Percentiles rank a stretch among this genome's conserved stretches.
Conservation (phyloP, 2,329 filamentous ascomycete species). For the Fusarium vanettenii region DNA sequence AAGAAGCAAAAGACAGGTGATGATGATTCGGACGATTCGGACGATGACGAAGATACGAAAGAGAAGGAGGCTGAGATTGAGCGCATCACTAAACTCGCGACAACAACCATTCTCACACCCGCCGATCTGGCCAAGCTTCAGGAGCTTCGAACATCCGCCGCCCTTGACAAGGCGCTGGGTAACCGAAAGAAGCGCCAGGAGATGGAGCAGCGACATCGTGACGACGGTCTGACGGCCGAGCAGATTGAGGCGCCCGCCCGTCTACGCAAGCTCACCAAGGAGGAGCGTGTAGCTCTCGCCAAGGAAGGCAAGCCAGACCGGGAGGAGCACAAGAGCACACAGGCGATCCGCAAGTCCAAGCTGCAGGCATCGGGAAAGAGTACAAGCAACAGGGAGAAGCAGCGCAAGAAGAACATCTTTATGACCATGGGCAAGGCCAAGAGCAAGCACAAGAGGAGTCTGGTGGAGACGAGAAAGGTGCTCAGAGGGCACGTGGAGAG, state of each 20-base stretch:
- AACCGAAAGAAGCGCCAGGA: constrained; percentile 59
- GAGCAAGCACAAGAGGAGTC: constrained; percentile 92
- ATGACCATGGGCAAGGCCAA: constrained; percentile 99
- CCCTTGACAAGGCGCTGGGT: constrained; percentile 73
- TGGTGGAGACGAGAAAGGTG: constrained; percentile 85
- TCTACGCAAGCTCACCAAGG: constrained; percentile 86
- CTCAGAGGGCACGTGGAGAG: constrained; percentile 85
- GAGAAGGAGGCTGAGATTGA: constrained; percentile 58
- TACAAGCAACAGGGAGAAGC: constrained; percentile 97
- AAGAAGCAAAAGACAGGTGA: constrained; percentile 54
- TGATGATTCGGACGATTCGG: constrained; percentile 43
- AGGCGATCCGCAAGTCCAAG: constrained; percentile 86
- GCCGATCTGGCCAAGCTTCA: constrained; percentile 95
- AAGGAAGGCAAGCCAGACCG: constrained; percentile 83
- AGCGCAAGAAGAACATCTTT: constrained; percentile 96
- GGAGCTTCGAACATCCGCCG: constrained; percentile 82
- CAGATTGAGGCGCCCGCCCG: constrained; percentile 90
- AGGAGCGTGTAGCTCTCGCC: constrained; percentile 86
- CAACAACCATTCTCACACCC: constrained; percentile 91
- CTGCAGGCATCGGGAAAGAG: constrained; percentile 93
- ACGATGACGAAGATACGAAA: constrained; percentile 58
- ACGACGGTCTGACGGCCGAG: constrained; percentile 89
- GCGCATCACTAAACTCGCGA: constrained; percentile 81
- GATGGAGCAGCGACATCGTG: constrained; percentile 71
- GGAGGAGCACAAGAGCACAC: constrained; percentile 85